Evolutionary conservation across 768 basidiomycete species (phyloP).

Genomic region (Mycena galopus): DNA sequence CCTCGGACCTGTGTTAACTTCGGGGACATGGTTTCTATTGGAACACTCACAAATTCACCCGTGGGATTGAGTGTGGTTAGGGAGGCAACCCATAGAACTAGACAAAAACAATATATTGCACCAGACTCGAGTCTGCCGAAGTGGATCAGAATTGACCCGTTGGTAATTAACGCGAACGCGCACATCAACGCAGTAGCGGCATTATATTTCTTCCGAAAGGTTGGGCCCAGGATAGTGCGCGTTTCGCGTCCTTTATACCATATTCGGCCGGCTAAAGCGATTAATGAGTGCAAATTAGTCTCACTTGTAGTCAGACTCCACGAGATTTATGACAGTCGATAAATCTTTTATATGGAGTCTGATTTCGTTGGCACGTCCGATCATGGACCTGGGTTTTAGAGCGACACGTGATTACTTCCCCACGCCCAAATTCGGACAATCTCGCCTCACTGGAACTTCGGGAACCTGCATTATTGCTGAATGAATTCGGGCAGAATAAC

Average conservation of each 20-base stretch:
- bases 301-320: no score
- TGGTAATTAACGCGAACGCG: not conserved
- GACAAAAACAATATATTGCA: not conserved
- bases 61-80: not conserved
- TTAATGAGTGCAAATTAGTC: no score
- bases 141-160: not conserved
- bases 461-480: no score
- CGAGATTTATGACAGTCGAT: no score
- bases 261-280: not conserved
- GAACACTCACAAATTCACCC: not conserved
- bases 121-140: not conserved
- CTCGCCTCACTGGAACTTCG: no score
- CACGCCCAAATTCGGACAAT: no score
- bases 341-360: no score
- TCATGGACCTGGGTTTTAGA: no score
- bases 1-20: not conserved
- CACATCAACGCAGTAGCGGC: not conserved
- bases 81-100: not conserved
- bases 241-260: no score
- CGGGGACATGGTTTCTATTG: not conserved
- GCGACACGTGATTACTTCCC: no score
- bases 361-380: no score
- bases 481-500: no score
- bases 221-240: not conserved
- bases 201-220: not conserved